These are phyloP conservation scores for Leccinellum albellum DNA, from an alignment of 768 basidiomycete species.

Conservation along the genomic window DNA sequence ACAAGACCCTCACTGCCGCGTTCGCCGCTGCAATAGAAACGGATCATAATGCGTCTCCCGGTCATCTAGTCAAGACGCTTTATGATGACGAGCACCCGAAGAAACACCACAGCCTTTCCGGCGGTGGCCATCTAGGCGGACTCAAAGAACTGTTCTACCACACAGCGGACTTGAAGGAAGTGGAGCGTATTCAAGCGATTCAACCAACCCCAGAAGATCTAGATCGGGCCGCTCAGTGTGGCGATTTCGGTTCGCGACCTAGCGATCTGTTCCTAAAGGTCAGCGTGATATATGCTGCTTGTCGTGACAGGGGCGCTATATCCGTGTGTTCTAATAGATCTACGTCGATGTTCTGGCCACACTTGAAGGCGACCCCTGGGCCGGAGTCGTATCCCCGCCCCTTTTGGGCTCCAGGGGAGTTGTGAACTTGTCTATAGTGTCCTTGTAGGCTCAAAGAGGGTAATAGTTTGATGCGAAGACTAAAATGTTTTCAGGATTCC, in stretches of 20 bases:
- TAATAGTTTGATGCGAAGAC: not conserved
- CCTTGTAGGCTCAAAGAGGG: slow-evolving; percentile 36
- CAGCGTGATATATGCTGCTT: slow-evolving; percentile 11
- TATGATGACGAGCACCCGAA: slow-evolving; percentile 33
- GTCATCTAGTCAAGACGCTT: slow-evolving; percentile 36
- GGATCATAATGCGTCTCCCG: slow-evolving; percentile 25
- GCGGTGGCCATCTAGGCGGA: slow-evolving; percentile 12
- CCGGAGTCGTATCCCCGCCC: slow-evolving; percentile 57
- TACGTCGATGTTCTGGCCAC: slow-evolving; percentile 60
- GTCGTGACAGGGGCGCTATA: not conserved
- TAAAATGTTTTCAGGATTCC: slow-evolving; percentile 44
- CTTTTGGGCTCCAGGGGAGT: slow-evolving; percentile 62
- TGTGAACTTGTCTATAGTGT: slow-evolving; percentile 59
- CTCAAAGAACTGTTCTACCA: slow-evolving; percentile 20
- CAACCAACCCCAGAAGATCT: slow-evolving; percentile 40
- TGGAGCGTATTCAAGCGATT: slow-evolving; percentile 17
- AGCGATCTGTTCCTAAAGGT: slow-evolving; percentile 62
- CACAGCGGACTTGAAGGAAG: slow-evolving; percentile 12
- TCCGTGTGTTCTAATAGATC: slow-evolving; percentile 37
- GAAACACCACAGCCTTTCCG: slow-evolving; percentile 23
- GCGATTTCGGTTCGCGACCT: slow-evolving; percentile 50
- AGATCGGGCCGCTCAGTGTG: slow-evolving; percentile 45
- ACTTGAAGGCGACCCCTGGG: slow-evolving; percentile 51
- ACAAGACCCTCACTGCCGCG: slow-evolving; percentile 39
- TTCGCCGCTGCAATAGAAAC: slow-evolving; percentile 36